A percentile compares a stretch with the other conserved stretches of the same genome.
Conservation (phyloP, 2,329 filamentous ascomycete genomes). For the Sclerotinia minor region DNA sequence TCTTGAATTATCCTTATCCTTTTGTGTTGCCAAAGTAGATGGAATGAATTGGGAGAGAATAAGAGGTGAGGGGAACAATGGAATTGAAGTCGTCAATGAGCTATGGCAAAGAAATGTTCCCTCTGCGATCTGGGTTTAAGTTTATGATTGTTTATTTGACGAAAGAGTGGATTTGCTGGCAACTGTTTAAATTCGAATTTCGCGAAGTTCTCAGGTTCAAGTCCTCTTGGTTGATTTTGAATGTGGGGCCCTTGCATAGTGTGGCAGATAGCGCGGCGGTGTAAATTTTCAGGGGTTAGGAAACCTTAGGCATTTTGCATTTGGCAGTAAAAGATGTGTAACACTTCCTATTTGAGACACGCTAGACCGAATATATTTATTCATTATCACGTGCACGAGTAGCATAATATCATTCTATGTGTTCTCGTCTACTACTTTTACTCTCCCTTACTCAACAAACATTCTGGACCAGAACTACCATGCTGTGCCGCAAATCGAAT, state of each 20-base stretch:
- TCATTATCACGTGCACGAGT: background rate
- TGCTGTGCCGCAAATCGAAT: background rate
- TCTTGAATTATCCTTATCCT: slow-evolving; percentile 24
- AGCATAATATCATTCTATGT: background rate
- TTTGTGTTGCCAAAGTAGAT: slow-evolving; percentile 7
- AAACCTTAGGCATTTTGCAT: background rate
- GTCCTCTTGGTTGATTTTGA: slow-evolving; percentile 18
- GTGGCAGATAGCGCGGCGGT: slow-evolving; percentile 20
- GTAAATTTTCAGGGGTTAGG: slow-evolving; percentile 14
- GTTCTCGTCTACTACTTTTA: background rate
- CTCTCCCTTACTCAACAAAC: background rate
- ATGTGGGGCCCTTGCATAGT: slow-evolving; percentile 5
- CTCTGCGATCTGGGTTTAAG: slow-evolving; percentile 3
- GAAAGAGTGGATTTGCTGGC: slow-evolving; percentile 21
- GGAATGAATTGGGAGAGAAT: background rate
- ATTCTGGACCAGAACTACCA: background rate
- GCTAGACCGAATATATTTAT: background rate
- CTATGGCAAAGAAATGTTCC: slow-evolving; percentile 22
- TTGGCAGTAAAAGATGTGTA: too few relatives aligned
- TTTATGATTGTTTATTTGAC: background rate
- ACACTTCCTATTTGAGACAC: too few relatives aligned
- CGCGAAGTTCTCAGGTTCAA: slow-evolving; percentile 1
- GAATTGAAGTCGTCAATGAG: slow-evolving; percentile 9
- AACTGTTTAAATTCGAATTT: slow-evolving; percentile 4
- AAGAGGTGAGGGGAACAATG: slow-evolving; percentile 1